Evolutionary conservation across 345 rosid species (phyloP), one percentile per base, ranked within the genome.

Genomic region (Tarenaya hassleriana): DNA sequence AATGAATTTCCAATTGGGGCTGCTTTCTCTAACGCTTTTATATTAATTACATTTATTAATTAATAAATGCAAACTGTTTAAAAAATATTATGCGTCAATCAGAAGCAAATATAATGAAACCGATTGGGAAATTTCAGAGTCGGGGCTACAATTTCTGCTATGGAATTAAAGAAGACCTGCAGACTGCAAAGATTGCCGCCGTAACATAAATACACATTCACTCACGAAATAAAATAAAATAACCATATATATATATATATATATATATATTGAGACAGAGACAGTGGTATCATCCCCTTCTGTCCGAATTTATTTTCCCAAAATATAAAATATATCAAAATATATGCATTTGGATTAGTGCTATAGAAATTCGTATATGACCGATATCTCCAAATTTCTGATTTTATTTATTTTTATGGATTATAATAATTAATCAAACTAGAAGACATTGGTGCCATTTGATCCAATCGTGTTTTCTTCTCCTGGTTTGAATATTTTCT

Each of bases 81-180:
- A 14, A 47, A 46, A 16, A 11, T 19, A 47, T 41, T 47, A 59
- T 47, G 61, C 70, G 66, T 66, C 61, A 58, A 60, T 19, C 60
- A 52, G 47, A 41, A 41, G 61, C 54, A 65, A 57, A 41, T 19
- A 15, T 27, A n/a, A 47, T 29, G 52, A 50, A 67, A 40, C 59
- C 47, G 64, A 56, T 62, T 60, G 75, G 70, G 58, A 70, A 60
- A 69, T 56, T 54, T 47, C 64, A 72, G 71, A 16, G 54, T 10
- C 50, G 53, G 34, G 41, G 15, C 40, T 47, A 38, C 47, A 37
- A 39, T 42, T 43, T 65, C 73, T 66, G 60, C 46, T 32, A 60
- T 44, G 60, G 60, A 73, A 47, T 49, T 64, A 34, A 63, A 72
- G 58, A 34, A 9, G 41, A 52, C 48, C 73, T 60, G 75, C 65